phyloP scores from a whole-genome alignment of 768 basidiomycete genomes.

The Boletus eberwhitei region DNA sequence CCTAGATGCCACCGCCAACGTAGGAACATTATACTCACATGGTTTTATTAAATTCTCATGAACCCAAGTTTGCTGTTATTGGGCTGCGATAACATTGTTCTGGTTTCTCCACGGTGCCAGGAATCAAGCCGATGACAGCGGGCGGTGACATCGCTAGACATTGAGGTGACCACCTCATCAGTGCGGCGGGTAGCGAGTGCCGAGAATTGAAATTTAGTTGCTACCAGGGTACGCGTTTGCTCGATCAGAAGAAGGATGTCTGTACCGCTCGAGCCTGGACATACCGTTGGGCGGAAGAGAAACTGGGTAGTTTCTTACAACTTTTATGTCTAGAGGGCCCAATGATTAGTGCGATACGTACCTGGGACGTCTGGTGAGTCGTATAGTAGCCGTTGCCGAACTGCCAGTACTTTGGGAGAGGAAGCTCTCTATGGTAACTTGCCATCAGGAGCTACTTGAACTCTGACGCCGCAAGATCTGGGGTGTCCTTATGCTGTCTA shows the following conservation, averaged over 20 bases:
- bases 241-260: not conserved
- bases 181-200: not conserved
- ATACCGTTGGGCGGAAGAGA: not conserved
- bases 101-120: not conserved
- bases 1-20: not conserved
- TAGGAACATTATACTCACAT: not conserved
- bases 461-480: not conserved
- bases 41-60: constrained; percentile 6
- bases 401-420: not conserved
- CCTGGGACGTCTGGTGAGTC: not conserved
- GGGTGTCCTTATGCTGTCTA: not conserved
- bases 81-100: not conserved
- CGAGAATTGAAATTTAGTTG: not conserved
- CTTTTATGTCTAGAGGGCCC: not conserved
- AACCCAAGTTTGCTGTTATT: not conserved
- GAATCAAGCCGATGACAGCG: not conserved
- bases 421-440: not conserved
- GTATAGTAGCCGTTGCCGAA: not conserved
- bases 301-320: not conserved
- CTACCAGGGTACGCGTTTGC: not conserved
- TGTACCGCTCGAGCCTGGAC: not conserved
- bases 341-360: not conserved
- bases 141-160: not conserved
- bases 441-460: not conserved
- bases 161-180: no score